These are phyloP conservation scores for Chlorella sp. DNA, from an alignment of 139 green algal genomes.

Conservation along the genomic window DNA sequence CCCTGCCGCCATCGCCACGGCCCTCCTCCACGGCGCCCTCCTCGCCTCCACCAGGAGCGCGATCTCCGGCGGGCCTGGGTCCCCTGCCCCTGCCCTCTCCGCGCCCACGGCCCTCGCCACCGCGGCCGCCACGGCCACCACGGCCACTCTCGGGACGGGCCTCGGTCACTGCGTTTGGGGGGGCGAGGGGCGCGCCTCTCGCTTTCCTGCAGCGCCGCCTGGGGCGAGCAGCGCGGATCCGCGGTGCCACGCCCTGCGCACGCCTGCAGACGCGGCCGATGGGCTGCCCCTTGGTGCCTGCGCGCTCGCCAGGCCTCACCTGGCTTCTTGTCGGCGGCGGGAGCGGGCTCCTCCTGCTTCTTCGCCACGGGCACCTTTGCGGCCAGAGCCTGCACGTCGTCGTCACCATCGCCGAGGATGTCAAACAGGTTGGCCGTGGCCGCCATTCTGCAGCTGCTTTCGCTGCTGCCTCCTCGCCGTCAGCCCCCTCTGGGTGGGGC, in stretches of 20 bases:
- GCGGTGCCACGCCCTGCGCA: no score
- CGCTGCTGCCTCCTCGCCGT: no score
- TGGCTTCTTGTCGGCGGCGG: not conserved
- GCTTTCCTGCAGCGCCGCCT: no score
- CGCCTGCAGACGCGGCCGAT: no score
- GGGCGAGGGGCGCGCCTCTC: no score
- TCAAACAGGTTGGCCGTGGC: not conserved
- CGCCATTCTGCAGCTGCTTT: not conserved
- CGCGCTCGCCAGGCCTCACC: no score
- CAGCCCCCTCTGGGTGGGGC: no score
- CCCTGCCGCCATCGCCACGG: slow-evolving; percentile 21
- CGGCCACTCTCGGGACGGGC: not conserved
- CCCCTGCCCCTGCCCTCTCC: slow-evolving; percentile 18
- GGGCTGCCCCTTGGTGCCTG: no score
- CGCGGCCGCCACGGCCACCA: not conserved
- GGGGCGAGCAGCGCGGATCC: no score
- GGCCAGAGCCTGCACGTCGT: not conserved
- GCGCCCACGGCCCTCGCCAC: not conserved
- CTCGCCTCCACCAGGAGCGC: no score
- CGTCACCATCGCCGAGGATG: not conserved
- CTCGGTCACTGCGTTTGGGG: no score
- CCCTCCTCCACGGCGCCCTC: not conserved
- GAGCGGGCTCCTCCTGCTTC: not conserved
- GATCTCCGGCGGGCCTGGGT: no score
- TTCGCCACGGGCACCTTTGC: not conserved